Base-by-base conservation (phyloP, 176 grass and related monocot genomes). In the Olyra latifolia region DNA sequence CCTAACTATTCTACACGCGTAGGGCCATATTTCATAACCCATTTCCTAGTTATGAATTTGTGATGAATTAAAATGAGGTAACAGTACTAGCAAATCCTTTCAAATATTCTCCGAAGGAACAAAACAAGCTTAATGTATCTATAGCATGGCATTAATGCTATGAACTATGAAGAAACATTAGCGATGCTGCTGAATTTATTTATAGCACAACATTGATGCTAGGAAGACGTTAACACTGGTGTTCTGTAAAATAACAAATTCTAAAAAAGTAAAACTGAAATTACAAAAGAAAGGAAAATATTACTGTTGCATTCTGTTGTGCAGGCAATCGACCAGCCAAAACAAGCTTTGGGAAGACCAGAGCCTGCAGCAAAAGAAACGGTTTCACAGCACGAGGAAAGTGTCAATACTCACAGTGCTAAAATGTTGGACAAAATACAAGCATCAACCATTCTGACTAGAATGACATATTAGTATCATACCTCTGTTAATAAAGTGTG, bases 301-400 rank as follows among this genome's bases (percentile, higher is more conserved):
- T 76, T 94, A 98, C 95, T 42, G 92, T 98, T 48, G 95, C 95
- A 61, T 98, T 98, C 71, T 98, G 95, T 41, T 98, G 95, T 83
- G 95, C 89, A 76, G 95, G 92, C 81, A 98, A 87, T 71, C 95
- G 85, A 74, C 95, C 95, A 87, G 90, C 83, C 88, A 98, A 92
- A 72, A 94, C 86, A 86, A 98, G 83, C 90, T 98, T 98, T 49
- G 95, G 95, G 56, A 94, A 91, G 19, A 86, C 76, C 62, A 98
- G 88, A 76, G 92, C 88, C 95, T 98, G 83, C 72, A 88, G 66
- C 20, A 23, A 83, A 86, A 70, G 46, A 63, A 88, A 85, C 60
- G 20, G 25, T 61, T n/a, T 17, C n/a, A 65, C 71, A 39, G 38
- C 6, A 77, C 17, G 38, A 78, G 23, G 56, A 59, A 62, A 83